A percentile compares a stretch with the other conserved stretches of the same genome.
phyloP scores from a whole-genome alignment of 768 basidiomycete genomes.

The Termitomyces sp. region DNA sequence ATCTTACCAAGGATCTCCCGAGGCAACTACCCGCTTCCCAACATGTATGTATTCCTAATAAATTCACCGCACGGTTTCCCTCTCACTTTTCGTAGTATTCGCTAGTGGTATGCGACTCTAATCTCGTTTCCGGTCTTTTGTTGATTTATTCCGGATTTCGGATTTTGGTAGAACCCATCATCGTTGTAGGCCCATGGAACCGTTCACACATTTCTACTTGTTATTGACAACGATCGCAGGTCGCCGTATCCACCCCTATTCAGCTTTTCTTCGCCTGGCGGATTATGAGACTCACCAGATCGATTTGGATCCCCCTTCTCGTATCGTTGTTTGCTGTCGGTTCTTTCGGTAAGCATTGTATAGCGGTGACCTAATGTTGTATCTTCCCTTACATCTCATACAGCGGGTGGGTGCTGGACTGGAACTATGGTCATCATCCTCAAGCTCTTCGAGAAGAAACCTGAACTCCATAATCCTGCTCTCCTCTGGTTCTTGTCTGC shows the following conservation, averaged over 20 bases:
- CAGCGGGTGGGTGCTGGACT: slow-evolving; percentile 24
- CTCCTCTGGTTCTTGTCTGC: slow-evolving; percentile 40
- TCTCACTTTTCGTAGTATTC: background rate
- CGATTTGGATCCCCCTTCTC: slow-evolving; percentile 10
- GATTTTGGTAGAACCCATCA: slow-evolving; percentile 11
- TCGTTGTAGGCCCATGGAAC: slow-evolving; percentile 1
- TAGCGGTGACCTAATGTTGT: background rate
- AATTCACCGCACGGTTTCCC: too few species aligned
- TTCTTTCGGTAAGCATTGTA: background rate
- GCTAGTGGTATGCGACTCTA: background rate
- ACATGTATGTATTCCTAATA: background rate
- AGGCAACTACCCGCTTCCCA: slow-evolving; percentile 4
- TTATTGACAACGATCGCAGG: slow-evolving; percentile 4
- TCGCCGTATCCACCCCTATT: slow-evolving; percentile 16
- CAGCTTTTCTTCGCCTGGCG: slow-evolving; percentile 19
- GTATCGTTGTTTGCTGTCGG: slow-evolving; percentile 8
- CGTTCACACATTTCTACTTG: background rate
- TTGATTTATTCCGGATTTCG: too few species aligned
- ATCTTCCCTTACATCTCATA: background rate
- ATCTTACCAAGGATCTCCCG: background rate
- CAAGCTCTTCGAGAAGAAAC: slow-evolving; percentile 22
- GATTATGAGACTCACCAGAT: slow-evolving; percentile 13
- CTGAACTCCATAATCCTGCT: slow-evolving; percentile 24
- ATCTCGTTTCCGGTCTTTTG: background rate
- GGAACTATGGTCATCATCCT: slow-evolving; percentile 19